A percentile compares a stretch with the other conserved stretches of the same genome.
Evolutionary conservation across 352 stramenopile species (phyloP).

Genomic region (Phytophthora capsici): DNA sequence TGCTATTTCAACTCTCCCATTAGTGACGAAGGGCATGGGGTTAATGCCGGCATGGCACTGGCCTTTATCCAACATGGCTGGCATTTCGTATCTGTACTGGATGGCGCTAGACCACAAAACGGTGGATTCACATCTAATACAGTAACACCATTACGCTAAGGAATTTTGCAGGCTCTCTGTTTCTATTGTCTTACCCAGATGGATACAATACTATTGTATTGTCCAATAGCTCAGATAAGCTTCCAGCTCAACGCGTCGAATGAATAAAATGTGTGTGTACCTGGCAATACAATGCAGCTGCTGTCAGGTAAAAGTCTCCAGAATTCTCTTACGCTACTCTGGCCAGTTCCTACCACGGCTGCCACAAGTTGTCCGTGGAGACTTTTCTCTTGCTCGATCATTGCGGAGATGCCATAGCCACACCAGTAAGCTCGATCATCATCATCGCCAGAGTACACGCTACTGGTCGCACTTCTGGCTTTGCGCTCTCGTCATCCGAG

Average conservation of each 20-base stretch:
- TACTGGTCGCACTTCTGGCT: slow-evolving; percentile 32
- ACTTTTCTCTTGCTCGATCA: slow-evolving; percentile 37
- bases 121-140: slow-evolving; percentile 6
- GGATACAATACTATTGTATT: slow-evolving; percentile 12
- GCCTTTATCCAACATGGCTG: slow-evolving; percentile 5
- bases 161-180: not conserved
- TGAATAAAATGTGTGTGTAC: slow-evolving; percentile 41
- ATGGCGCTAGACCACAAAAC: not conserved
- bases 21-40: not conserved
- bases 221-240: not conserved
- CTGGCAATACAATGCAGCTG: slow-evolving; percentile 7
- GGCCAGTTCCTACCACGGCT: slow-evolving; percentile 80
- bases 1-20: not conserved
- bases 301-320: slow-evolving; percentile 10
- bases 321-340: slow-evolving; percentile 38
- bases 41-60: slow-evolving; percentile 5
- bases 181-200: slow-evolving; percentile 10
- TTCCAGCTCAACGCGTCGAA: no score
- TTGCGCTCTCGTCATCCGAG: slow-evolving; percentile 59
- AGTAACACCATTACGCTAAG: not conserved
- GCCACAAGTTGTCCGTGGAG: slow-evolving; percentile 67
- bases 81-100: no score
- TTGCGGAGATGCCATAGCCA: slow-evolving; percentile 49
- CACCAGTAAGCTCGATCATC: slow-evolving; percentile 77
- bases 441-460: slow-evolving; percentile 56